Evolutionary conservation across 805 yeast genomes (phyloP).

Genomic region (Sungouiozyma intestinalis): DNA sequence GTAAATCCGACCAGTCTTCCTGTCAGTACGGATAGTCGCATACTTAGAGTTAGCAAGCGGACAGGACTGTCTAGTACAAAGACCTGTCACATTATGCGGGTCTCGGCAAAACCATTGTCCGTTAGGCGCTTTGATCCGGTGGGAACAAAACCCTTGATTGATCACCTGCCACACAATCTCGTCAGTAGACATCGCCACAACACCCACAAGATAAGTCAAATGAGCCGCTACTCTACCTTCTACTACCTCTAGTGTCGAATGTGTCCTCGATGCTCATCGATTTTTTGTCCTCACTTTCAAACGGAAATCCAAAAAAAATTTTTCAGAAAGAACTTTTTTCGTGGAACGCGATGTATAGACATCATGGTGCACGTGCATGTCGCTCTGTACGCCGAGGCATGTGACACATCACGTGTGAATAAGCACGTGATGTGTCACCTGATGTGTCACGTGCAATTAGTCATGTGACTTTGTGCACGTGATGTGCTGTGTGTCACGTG

Average conservation of each 20-base stretch:
- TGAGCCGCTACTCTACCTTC: not conserved
- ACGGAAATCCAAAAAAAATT: no score
- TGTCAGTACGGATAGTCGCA: conserved; percentile 75
- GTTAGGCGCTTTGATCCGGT: conserved; percentile 79
- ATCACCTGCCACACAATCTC: conserved; percentile 96
- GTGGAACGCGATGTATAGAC: not conserved
- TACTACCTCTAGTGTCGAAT: not conserved
- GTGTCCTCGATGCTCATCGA: conserved; percentile 2
- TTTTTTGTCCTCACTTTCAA: not conserved
- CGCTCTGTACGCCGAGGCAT: not conserved
- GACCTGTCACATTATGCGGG: conserved; percentile 91
- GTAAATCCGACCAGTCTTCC: conserved; percentile 53
- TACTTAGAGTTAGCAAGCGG: conserved; percentile 91
- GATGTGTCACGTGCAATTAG: no score
- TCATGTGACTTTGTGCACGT: no score
- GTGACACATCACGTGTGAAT: no score
- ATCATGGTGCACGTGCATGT: not conserved
- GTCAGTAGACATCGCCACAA: conserved; percentile 36
- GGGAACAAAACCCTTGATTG: conserved; percentile 91
- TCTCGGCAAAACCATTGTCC: conserved; percentile 90
- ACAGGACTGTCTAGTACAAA: conserved; percentile 88
- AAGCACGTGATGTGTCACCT: no score
- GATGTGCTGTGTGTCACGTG: no score
- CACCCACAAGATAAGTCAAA: not conserved
- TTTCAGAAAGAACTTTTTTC: conserved; percentile 3